Base-by-base conservation (phyloP, 768 basidiomycete species). In the Tylopilus rubrobrunneus region DNA sequence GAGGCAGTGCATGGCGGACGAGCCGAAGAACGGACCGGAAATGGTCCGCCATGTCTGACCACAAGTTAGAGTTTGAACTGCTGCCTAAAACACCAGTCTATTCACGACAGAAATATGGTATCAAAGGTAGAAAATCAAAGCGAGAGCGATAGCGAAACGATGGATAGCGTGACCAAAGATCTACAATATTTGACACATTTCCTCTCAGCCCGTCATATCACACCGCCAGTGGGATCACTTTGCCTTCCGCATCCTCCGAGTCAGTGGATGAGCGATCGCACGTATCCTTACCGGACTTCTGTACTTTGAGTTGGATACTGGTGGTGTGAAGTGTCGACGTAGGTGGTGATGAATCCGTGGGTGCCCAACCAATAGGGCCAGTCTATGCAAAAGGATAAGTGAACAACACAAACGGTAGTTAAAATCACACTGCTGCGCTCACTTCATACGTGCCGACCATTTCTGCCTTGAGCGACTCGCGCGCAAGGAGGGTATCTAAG, bases 221-320 rank as follows among this genome's bases (percentile, higher is more conserved):
- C 7, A 47, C 33, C 45, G 31, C 52, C 7, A 57, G 23, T 4
- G 58, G 40, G 12, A 41, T 10, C 5, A n/a, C 14, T 17, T 59
- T 54, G 21, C 34, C 40, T 15, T 55, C 47, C 6, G 7, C 15
- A 1, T 40, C 27, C 37, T n/a, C n/a, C n/a, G n/a, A n/a, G n/a
- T 53, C 44, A 11, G 5, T 28, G 19, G 21, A 31, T 7, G 19
- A 28, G 10, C 9, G 44, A 25, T 55, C 41, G 21, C 5, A 42
- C 9, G 11, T n/a, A 10, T 49, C 39, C 8, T 36, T 21, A 7
- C 31, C 23, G 2, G 52, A 37, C 42, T 44, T 56, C 17, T 49
- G 48, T 8, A 45, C 37, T 3, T 52, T 28, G 4, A 51, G 29
- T 17, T 57, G 58, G 17, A 55, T 39, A 25, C 45, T 48, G 5